Base-by-base conservation (phyloP, 805 yeast genomes). In the Saccharomyces kudriavzevii region DNA sequence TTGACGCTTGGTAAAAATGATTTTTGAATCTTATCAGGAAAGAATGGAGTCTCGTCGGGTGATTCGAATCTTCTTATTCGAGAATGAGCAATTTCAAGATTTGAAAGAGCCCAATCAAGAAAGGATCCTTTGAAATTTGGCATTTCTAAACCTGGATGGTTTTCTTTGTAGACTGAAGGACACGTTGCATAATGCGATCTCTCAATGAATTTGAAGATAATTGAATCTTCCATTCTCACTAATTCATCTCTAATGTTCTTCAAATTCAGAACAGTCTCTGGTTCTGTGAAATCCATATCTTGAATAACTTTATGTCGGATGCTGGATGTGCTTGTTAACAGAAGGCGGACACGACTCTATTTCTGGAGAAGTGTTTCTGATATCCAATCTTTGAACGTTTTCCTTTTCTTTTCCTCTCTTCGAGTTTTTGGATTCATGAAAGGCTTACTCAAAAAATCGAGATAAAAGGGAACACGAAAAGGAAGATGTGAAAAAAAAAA, bases 141-240 rank as follows among this genome's bases (percentile, higher is more conserved):
- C 40, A 90, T 82, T 4, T 75, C 70, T 24, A 77, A 81, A 17
- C 54, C 52, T 0, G 67, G 60, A 56, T 79, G 79, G 58, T 81
- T 77, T 10, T 66, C 60, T 60, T 78, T 77, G 71, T 94, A 94
- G 8, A 90, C 89, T 17, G 87, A 78, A 1, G 87, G 85, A 51
- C 89, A 83, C 29, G 79, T 78, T 60, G 76, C 83, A 66, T 89
- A 92, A 72, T 92, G 96, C 2, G 97, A 88, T 58, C 99, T 78
- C 69, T 94, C 99, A 56, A 94, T 91, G 60, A 94, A 80, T 54
- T 85, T 87, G 76, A 91, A 94, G 56, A 94, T 86, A 61, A 94
- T 90, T 5, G 97, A 87, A 70, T 94, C 98, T 67, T 94, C 99
- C 97, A 94, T 89, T 52, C 96, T 81, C 43, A 91, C 84, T 48